Evolutionary conservation across 768 basidiomycete genomes (phyloP).

Genomic region (Phylloporus arenicola): DNA sequence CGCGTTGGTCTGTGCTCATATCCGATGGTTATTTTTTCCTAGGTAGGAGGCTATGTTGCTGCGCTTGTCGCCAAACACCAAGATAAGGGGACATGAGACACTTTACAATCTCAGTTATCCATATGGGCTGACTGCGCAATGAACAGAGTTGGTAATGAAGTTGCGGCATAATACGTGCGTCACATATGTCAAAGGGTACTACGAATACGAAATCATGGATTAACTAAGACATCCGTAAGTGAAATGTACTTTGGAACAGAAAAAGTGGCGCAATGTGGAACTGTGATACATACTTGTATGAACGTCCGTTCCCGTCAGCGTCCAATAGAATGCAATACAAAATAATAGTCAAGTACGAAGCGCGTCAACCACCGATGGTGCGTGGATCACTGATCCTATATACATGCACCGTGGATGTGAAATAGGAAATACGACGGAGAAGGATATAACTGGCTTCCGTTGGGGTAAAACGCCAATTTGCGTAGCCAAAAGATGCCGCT

Average conservation of each 20-base stretch:
- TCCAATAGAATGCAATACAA: conserved; percentile 2
- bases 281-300: neutral
- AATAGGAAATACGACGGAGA: neutral
- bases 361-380: neutral
- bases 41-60: neutral
- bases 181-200: neutral
- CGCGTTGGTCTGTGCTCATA: neutral
- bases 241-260: neutral
- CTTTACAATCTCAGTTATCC: neutral
- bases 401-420: conserved; percentile 1
- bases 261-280: neutral
- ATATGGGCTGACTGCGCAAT: neutral
- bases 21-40: neutral
- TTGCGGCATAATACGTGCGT: neutral
- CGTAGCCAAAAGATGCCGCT: neutral
- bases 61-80: neutral
- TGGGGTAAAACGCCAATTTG: neutral
- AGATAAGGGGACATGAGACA: neutral
- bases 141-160: neutral
- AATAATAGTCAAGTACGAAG: neutral
- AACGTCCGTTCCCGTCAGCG: conserved; percentile 8
- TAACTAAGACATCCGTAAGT: neutral
- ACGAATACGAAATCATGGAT: neutral
- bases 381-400: neutral
- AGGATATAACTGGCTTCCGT: conserved; percentile 4